Evolutionary conservation across 768 basidiomycete species (phyloP), one percentile per base, ranked within the genome.

Genomic region (Boletus tomentosulus): DNA sequence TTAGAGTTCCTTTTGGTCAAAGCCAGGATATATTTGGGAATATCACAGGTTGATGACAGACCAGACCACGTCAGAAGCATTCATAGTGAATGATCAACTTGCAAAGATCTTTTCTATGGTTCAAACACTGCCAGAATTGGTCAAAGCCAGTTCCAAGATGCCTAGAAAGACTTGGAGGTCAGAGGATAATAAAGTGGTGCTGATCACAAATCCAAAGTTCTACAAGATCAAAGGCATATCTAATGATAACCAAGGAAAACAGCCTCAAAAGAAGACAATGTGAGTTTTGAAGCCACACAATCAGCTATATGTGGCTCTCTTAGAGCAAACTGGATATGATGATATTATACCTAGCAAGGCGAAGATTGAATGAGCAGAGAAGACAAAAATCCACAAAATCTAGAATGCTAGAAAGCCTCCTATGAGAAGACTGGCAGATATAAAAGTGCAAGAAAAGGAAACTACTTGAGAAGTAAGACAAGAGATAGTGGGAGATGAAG

Each of bases 1-100:
- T 4, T 59, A 56, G 56, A 48, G 13, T 3, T 2, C 5, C 1
- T 48, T 53, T 3, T 15, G 48, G 15, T 8, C 7, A 0, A 34
- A 42, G 12, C 49, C 52, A 3, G 58, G 58, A 1, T 59, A 48
- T 35, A 9, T 59, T 0, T 42, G 44, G 39, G 25, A 58, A n/a
- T 59, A 25, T 8, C 52, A 59, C 41, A 13, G 48, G 19, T 33
- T 59, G 9, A 54, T 58, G 42, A 16, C 27, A 10, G 22, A 2
- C 6, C 13, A 30, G 48, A 37, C 10, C 42, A n/a, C 30, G 46
- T 15, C 24, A 8, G 38, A n/a, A 16, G 38, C n/a, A 1, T 49
- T 53, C 4, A 0, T 24, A 5, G 4, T 53, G 37, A 46, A 10
- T 0, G 42, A 46, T 6, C n/a, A 25, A 6, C 37, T 57, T 11